Conservation (phyloP, 2,329 filamentous ascomycete species). For the Xylaria sp. region DNA sequence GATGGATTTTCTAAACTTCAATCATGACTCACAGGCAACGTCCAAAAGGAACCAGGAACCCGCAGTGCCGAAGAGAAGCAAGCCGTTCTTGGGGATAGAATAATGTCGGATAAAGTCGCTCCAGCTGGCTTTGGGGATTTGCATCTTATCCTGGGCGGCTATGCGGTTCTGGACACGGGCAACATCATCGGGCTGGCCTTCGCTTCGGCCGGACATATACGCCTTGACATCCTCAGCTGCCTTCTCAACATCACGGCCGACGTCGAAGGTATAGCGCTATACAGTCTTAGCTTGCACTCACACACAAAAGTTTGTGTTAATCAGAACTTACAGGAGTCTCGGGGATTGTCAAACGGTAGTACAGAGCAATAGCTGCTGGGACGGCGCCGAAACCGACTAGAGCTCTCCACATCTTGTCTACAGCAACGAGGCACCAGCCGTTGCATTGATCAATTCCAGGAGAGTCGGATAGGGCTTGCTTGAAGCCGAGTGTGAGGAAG, state of each 20-base stretch:
- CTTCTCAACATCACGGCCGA: constrained; percentile 75
- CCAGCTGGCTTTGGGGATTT: constrained; percentile 73
- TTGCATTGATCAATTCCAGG: constrained; percentile 61
- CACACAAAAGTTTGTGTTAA: not conserved
- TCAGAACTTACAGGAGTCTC: constrained; percentile 67
- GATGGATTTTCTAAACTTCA: constrained; percentile 29
- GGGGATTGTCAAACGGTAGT: constrained; percentile 80
- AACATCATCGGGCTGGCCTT: constrained; percentile 70
- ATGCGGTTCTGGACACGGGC: constrained; percentile 63
- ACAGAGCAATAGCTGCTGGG: constrained; percentile 79
- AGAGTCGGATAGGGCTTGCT: constrained; percentile 61
- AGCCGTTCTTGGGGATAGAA: constrained; percentile 70
- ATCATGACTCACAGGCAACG: constrained; percentile 51
- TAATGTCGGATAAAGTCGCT: constrained; percentile 75
- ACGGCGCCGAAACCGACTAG: constrained; percentile 83
- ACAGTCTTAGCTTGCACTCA: constrained; percentile 11
- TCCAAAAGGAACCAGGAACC: constrained; percentile 77
- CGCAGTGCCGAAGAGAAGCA: constrained; percentile 77
- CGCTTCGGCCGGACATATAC: constrained; percentile 70
- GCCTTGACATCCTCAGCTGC: constrained; percentile 74
- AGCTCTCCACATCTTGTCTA: constrained; percentile 87
- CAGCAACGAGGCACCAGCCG: constrained; percentile 68
- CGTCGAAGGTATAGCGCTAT: constrained; percentile 80
- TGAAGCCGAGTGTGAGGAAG: constrained; percentile 75
- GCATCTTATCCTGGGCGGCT: constrained; percentile 59